These are phyloP conservation scores for Pseudisothecium myosuroides DNA, from an alignment of 225 moss, liverwort and hornwort species.

Conservation along the genomic window DNA sequence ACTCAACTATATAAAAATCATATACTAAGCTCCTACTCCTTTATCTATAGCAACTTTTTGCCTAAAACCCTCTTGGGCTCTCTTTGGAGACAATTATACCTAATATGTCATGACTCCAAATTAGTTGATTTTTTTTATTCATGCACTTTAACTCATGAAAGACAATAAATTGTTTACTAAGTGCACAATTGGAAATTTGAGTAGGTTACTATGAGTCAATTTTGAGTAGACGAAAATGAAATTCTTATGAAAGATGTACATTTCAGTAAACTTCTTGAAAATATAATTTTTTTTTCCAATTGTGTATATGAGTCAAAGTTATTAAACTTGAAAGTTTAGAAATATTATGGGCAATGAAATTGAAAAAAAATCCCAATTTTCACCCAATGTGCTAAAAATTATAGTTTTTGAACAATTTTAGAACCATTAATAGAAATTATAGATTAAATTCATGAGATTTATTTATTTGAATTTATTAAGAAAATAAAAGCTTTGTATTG, in stretches of 20 bases:
- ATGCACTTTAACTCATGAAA: fast-evolving
- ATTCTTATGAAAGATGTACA: too few species aligned
- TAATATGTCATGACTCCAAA: not conserved
- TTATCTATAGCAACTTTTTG: not conserved
- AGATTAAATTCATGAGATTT: not conserved
- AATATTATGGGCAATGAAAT: too few species aligned
- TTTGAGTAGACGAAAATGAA: not conserved
- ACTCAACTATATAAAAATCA: too few species aligned
- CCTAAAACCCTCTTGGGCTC: fast-evolving
- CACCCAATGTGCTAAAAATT: not conserved
- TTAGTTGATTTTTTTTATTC: not conserved
- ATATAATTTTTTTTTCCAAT: not conserved
- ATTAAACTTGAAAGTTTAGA: fast-evolving
- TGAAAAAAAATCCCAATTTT: not conserved
- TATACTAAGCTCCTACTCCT: not conserved
- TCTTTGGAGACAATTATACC: not conserved
- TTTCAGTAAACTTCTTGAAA: fast-evolving
- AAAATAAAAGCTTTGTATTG: fast-evolving
- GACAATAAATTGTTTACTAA: not conserved
- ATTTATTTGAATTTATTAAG: not conserved
- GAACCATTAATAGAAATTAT: not conserved
- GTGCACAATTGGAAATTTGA: fast-evolving
- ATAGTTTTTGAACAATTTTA: not conserved
- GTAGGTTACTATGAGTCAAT: not conserved
- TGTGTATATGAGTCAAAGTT: fast-evolving